These are phyloP conservation scores for Mucor lusitanicus DNA, from an alignment of 371 early-diverging fungal genomes.

Conservation along the genomic window DNA sequence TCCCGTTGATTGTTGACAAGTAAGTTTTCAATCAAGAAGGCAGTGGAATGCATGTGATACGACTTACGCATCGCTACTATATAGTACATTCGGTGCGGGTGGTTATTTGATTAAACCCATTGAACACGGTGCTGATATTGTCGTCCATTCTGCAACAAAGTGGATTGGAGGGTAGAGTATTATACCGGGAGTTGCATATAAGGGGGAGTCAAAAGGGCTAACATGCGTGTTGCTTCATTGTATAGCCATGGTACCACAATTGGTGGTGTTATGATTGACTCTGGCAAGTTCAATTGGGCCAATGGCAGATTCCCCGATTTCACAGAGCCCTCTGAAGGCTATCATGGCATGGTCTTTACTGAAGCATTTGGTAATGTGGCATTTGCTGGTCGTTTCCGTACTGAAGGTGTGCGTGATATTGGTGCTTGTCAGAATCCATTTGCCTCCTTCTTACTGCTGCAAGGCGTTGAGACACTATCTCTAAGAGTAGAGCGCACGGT, in stretches of 20 bases:
- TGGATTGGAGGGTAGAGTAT: constrained; percentile 80
- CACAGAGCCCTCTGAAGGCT: constrained; percentile 81
- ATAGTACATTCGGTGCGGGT: constrained; percentile 92
- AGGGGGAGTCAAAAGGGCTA: too few species aligned
- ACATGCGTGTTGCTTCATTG: too few species aligned
- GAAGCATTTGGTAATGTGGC: constrained; percentile 70
- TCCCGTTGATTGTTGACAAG: constrained; percentile 91
- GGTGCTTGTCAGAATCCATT: constrained; percentile 84
- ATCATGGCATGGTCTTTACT: constrained; percentile 91
- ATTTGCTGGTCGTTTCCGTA: constrained; percentile 73
- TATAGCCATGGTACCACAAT: constrained; percentile 78
- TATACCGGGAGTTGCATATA: too few species aligned
- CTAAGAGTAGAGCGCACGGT: constrained; percentile 86
- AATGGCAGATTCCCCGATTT: constrained; percentile 87
- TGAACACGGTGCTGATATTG: constrained; percentile 90
- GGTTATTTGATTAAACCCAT: constrained; percentile 87
- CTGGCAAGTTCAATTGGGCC: constrained; percentile 85
- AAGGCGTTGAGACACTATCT: constrained; percentile 83
- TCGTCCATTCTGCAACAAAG: constrained; percentile 88
- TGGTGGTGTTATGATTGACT: constrained; percentile 77
- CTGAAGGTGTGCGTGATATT: constrained; percentile 82
- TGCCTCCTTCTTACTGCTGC: constrained; percentile 80
- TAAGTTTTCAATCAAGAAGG: too few species aligned
- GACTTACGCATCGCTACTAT: too few species aligned
- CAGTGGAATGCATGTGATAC: constrained; percentile 9